Evolutionary conservation across 495 filamentous ascomycete species (phyloP), one percentile per base, ranked within the genome.

Genomic region (Xylaria curta): DNA sequence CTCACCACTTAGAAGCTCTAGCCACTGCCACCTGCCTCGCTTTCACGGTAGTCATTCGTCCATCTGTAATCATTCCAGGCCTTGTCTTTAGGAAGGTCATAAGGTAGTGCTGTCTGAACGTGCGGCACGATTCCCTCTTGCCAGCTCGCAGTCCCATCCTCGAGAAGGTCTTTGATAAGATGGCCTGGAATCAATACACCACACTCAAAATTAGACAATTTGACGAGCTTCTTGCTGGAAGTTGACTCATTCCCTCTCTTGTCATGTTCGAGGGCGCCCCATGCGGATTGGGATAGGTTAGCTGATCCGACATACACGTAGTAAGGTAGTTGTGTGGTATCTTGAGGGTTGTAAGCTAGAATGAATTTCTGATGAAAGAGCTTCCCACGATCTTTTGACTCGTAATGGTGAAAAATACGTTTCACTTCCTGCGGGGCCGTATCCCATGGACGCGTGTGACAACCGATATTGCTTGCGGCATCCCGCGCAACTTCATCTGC

Each of bases 321-420:
- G 40, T 73, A 75, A 2, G 71, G 74, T 26, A 28, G 21, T 3
- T 59, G 53, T 0, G 63, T 70, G 21, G 19, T 31, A 15, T 75
- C 66, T 19, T 10, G 12, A 21, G 74, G 70, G 46, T 75, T 64
- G 42, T 73, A 75, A 33, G 74, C 71, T 17, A 75, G 24, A 36
- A 75, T 66, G 19, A 75, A 28, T 38, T 75, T 75, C 61, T 75
- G 74, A 64, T 73, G 74, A 46, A 73, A 75, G 2, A 75, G 71
- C 15, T 68, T 63, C 6, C 74, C 74, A 15, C 26, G 54, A 44
- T 75, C 74, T 53, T 75, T 75, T 5, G 74, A 75, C 38, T 75
- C 66, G 24, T 75, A 75, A 42, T 73, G 74, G 53, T 75, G 70
- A 53, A 75, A 75, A 38, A 75, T 63, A 15, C 67, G 10, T 62